Evolutionary conservation across 169 alveolate species (phyloP).

Genomic region (Perkinsus chesapeaki): DNA sequence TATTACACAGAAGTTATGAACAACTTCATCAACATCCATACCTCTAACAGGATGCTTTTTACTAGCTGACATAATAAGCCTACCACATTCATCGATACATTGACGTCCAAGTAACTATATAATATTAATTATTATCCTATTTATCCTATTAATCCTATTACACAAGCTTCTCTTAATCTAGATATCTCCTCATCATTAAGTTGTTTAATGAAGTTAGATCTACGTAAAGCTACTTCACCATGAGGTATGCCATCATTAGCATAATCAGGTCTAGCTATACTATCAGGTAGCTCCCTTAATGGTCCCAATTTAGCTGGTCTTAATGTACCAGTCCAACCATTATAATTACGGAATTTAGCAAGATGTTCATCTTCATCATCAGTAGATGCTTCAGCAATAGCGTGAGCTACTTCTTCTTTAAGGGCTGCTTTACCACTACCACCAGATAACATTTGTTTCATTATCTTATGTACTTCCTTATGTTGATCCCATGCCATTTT

Average conservation of each 20-base stretch:
- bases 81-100: not conserved
- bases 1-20: not conserved
- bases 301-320: conserved; percentile 85
- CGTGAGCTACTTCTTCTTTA: conserved; percentile 1
- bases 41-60: conserved; percentile 1
- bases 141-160: not conserved
- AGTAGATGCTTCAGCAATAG: not conserved
- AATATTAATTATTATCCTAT: conserved; percentile 10
- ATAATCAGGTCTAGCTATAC: conserved; percentile 91
- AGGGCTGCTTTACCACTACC: not conserved
- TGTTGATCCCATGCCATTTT: conserved; percentile 81
- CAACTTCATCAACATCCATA: not conserved
- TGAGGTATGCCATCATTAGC: conserved; percentile 83
- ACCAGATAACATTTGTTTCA: conserved; percentile 15
- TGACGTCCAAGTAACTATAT: not conserved
- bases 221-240: conserved; percentile 64
- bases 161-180: conserved; percentile 20
- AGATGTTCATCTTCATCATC: conserved; percentile 18
- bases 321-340: conserved; percentile 70
- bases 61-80: conserved; percentile 3
- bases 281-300: conserved; percentile 80
- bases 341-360: conserved; percentile 4
- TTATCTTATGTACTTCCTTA: conserved; percentile 68
- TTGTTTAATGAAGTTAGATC: conserved; percentile 51
- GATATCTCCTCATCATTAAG: conserved; percentile 74